Evolutionary conservation across 306 rosid species (phyloP), one percentile per base, ranked within the genome.

Genomic region (Ochetophila trinervis): DNA sequence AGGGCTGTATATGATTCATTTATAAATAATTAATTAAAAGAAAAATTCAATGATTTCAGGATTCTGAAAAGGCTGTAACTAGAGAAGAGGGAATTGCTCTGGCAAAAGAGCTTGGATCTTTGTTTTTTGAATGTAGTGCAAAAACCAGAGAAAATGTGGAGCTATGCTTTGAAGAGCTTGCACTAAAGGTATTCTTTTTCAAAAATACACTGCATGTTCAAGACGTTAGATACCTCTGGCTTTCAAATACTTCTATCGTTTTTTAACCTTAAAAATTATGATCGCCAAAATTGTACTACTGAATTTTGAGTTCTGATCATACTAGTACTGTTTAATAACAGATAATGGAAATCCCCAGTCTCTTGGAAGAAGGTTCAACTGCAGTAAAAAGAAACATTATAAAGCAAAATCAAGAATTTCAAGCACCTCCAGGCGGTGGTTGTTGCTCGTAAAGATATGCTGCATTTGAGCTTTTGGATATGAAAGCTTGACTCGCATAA

Each of bases 321-420:
- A 53, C 59, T 64, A 48, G 36, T 35, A 56, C 67, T 36, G 69
- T 69, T 66, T 73, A 51, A 57, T 4, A 51, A 57, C 71, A 91
- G 97, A 90, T 90, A 73, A 88, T 84, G 97, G 99, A 88, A 80
- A 85, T 80, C 76, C 99, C 99, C 8, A 86, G 90, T 68, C 97
- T 94, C 10, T 51, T 88, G 78, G 93, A 89, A 78, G 95, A 88
- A 84, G 97, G 95, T 51, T 86, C 99, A 19, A 81, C 67, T 54
- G 75, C 60, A 35, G 79, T 73, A 45, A 93, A 87, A 78, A 81
- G 87, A 76, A 88, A 75, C 62, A 74, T 81, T 63, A 66, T 84
- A 63, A 84, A 87, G 88, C 97, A 53, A 70, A 81, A 82, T 52
- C 89, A 66, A 57, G 87, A 83, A 72, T 67, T 79, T 21, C 80